Conservation (phyloP, 2,329 filamentous ascomycete species). For the Aspergillus proliferans region DNA sequence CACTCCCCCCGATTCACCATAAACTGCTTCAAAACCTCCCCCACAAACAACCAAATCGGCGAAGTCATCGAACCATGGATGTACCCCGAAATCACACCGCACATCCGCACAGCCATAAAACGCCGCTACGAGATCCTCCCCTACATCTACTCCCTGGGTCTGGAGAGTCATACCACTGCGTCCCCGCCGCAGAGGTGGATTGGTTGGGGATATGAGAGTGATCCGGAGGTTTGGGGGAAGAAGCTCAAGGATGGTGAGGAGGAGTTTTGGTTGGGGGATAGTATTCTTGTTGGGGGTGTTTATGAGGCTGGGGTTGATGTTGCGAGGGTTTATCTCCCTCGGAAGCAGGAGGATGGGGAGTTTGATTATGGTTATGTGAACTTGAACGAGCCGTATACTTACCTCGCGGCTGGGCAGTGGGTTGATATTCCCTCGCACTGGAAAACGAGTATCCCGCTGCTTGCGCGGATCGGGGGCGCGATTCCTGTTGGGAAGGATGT, state of each 20-base stretch:
- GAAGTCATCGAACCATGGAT: conserved; percentile 75
- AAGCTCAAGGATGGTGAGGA: conserved; percentile 58
- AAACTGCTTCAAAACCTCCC: conserved; percentile 70
- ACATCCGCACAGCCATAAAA: conserved; percentile 61
- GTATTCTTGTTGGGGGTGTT: conserved; percentile 60
- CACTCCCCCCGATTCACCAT: conserved; percentile 67
- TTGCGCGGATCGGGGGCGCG: conserved; percentile 50
- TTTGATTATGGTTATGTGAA: conserved; percentile 57
- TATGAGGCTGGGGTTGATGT: conserved; percentile 54
- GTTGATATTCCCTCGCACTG: conserved; percentile 46
- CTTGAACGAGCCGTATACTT: conserved; percentile 55
- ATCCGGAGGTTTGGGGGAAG: conserved; percentile 58
- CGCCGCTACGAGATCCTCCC: conserved; percentile 66
- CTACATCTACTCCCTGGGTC: conserved; percentile 61
- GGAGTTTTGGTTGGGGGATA: conserved; percentile 68
- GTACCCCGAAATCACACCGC: conserved; percentile 60
- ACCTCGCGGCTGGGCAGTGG: conserved; percentile 52
- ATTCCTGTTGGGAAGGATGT: conserved; percentile 48
- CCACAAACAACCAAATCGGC: conserved; percentile 59
- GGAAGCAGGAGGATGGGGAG: conserved; percentile 27
- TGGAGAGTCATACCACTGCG: conserved; percentile 57
- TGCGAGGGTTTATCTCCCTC: conserved; percentile 58
- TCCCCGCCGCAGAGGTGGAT: conserved; percentile 64
- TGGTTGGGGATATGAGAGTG: conserved; percentile 65
- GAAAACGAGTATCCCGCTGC: conserved; percentile 50